Conservation (phyloP, 2,329 filamentous ascomycete species). For the Phaeophleospora eucalypticola region DNA sequence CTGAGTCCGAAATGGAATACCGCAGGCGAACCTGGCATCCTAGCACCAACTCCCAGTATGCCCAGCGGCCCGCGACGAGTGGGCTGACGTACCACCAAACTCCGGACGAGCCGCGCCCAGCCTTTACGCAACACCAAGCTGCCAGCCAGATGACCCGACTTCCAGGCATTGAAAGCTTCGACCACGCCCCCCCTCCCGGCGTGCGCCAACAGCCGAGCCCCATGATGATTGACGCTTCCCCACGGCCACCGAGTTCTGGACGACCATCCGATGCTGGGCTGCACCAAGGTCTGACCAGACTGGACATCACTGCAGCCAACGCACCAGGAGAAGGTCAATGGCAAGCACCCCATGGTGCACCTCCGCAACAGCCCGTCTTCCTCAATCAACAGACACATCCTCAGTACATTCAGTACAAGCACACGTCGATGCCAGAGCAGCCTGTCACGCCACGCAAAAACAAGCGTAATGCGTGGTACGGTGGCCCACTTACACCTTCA, state of each 20-base stretch:
- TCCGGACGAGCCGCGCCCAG: conserved; percentile 57
- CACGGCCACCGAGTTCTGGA: conserved; percentile 35
- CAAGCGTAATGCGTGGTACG: conserved; percentile 71
- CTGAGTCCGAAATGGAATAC: conserved; percentile 69
- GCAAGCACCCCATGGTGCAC: conserved; percentile 21
- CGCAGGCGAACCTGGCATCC: conserved; percentile 89
- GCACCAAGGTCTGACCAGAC: conserved; percentile 61
- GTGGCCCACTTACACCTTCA: conserved; percentile 43
- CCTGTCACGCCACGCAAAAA: conserved; percentile 53
- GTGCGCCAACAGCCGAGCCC: conserved; percentile 64
- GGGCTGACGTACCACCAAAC: conserved; percentile 72
- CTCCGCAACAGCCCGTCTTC: conserved; percentile 17
- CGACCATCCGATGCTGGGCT: conserved; percentile 56
- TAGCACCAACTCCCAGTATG: conserved; percentile 60
- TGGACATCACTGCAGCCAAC: conserved; percentile 57
- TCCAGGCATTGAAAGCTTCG: conserved; percentile 89
- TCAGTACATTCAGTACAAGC: conserved; percentile 35
- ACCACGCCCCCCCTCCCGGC: conserved; percentile 64
- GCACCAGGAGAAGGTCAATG: conserved; percentile 31
- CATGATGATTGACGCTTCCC: conserved; percentile 64
- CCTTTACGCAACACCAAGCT: conserved; percentile 53
- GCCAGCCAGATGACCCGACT: conserved; percentile 62
- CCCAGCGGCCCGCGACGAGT: conserved; percentile 62
- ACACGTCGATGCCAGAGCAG: conserved; percentile 36
- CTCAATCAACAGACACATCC: conserved; percentile 17